Evolutionary conservation across 495 filamentous ascomycete genomes (phyloP).

Genomic region (Trichoderma erinaceum): DNA sequence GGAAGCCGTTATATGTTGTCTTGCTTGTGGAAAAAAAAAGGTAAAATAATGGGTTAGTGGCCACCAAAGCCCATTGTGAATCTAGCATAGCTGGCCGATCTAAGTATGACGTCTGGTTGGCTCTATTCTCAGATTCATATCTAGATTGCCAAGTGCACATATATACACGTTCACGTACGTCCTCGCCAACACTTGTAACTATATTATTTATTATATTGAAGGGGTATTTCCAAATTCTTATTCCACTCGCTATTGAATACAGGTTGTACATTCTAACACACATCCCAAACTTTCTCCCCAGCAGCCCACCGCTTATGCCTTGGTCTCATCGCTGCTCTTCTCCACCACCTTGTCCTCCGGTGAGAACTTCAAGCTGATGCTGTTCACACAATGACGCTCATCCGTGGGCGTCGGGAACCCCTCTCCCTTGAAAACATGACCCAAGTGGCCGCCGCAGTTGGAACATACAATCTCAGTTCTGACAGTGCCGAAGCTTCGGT

Average conservation of each 20-base stretch:
- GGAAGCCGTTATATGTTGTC: neutral
- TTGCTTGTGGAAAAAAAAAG: conserved; percentile 3
- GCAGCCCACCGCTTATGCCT: neutral
- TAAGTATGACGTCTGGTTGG: neutral
- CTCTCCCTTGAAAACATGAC: conserved; percentile 97
- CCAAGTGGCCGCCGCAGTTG: conserved; percentile 92
- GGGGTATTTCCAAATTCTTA: neutral
- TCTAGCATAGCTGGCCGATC: neutral
- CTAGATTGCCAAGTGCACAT: neutral
- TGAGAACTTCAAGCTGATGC: conserved; percentile 78
- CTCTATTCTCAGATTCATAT: neutral
- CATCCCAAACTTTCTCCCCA: neutral
- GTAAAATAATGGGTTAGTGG: neutral
- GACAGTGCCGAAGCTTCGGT: conserved; percentile 71
- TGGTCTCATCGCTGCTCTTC: neutral
- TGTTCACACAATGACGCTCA: conserved; percentile 96
- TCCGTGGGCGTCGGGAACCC: conserved; percentile 85
- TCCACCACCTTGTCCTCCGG: conserved; percentile 47
- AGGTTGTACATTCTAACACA: neutral
- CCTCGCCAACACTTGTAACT: neutral
- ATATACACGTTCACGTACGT: neutral
- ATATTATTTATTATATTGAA: neutral
- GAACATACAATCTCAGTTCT: conserved; percentile 89
- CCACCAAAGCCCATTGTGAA: neutral
- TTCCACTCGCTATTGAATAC: neutral